Conservation (phyloP, 2,329 filamentous ascomycete species). For the Hymenoscyphus scutula region DNA sequence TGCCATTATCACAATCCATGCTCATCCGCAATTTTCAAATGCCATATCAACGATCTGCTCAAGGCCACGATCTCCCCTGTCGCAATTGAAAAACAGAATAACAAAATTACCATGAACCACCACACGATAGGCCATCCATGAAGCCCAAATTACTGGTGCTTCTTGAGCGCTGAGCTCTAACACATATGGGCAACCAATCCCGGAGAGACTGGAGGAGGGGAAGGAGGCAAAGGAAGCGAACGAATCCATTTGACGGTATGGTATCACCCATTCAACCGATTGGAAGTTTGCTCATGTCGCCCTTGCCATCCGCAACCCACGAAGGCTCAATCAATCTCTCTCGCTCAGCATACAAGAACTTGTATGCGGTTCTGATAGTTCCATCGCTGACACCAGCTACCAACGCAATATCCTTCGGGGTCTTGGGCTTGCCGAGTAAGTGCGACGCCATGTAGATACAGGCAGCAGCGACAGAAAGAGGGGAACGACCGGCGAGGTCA, state of each 20-base stretch:
- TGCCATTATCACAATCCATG: background rate
- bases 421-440: constrained; percentile 74
- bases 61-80: background rate
- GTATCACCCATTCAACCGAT: constrained; percentile 35
- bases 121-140: background rate
- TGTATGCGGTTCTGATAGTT: constrained; percentile 94
- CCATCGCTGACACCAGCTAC: constrained; percentile 92
- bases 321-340: constrained; percentile 72
- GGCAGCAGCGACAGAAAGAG: constrained; percentile 87
- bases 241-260: constrained; percentile 17
- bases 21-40: background rate
- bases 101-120: background rate
- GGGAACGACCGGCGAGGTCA: constrained; percentile 83
- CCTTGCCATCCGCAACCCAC: constrained; percentile 71
- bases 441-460: constrained; percentile 96
- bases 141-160: background rate
- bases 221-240: too few relatives aligned
- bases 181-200: background rate
- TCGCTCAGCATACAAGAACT: constrained; percentile 73
- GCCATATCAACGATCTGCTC: background rate
- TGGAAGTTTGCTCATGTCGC: constrained; percentile 70
- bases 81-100: background rate
- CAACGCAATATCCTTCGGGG: constrained; percentile 80
- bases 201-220: too few relatives aligned
- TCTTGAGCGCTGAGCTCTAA: background rate